A percentile compares a stretch with the other conserved stretches of the same genome.
phyloP scores from a whole-genome alignment of 345 rosid species.

The Populus davidiana region DNA sequence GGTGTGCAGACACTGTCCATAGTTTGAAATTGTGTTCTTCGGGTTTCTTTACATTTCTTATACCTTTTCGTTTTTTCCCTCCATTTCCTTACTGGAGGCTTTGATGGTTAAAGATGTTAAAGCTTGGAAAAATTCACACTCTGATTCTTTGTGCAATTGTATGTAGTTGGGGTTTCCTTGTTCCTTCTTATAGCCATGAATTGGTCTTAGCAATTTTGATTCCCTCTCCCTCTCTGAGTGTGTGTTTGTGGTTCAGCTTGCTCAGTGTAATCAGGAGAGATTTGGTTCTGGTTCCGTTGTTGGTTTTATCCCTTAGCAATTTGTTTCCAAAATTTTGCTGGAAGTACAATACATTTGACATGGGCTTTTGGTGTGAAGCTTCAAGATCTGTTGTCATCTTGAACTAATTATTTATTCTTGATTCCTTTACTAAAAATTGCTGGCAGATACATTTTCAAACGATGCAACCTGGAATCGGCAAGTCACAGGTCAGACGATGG shows the following conservation, averaged over 20 bases:
- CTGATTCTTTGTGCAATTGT: slow-evolving; percentile 22
- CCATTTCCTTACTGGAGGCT: not conserved
- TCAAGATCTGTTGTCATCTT: not conserved
- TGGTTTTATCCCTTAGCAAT: not conserved
- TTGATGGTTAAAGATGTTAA: slow-evolving; percentile 7
- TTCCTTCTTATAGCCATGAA: not conserved
- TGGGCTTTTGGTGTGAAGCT: not conserved
- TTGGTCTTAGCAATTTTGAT: not conserved
- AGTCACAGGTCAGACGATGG: not conserved
- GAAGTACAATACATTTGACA: not conserved
- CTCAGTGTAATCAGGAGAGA: not conserved
- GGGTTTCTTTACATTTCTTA: not conserved
- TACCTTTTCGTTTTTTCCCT: not conserved
- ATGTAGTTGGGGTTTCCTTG: slow-evolving; percentile 21
- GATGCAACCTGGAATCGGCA: not conserved
- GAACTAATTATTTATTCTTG: not conserved
- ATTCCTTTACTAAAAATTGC: not conserved
- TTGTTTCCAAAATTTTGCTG: not conserved
- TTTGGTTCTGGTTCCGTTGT: not conserved
- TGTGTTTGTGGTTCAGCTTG: not conserved
- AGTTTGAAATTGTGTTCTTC: slow-evolving; percentile 15
- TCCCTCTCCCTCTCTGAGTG: not conserved
- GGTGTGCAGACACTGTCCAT: slow-evolving; percentile 28
- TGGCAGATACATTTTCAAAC: not conserved
- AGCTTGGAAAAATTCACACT: slow-evolving; percentile 1